Conservation (phyloP, 2,329 filamentous ascomycete species). For the Arthrobotrys megalospora region DNA sequence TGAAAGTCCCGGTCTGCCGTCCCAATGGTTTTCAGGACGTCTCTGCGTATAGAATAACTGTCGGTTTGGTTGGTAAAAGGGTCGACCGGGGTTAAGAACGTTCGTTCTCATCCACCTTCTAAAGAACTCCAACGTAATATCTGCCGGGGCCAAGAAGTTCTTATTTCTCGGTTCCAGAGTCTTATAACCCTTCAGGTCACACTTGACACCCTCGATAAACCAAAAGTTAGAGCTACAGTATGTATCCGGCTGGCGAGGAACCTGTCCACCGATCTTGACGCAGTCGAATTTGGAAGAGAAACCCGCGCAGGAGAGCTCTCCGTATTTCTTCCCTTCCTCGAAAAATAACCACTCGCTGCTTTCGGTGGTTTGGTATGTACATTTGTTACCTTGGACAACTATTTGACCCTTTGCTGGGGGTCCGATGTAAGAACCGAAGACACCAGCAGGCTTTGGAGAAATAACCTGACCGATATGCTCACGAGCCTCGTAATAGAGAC, state of each 20-base stretch:
- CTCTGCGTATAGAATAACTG: slow-evolving; percentile 47
- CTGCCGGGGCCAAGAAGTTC: slow-evolving; percentile 15
- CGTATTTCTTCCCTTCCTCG: slow-evolving; percentile 10
- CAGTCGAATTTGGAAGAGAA: slow-evolving; percentile 13
- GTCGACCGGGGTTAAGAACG: neutral
- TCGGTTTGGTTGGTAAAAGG: slow-evolving; percentile 32
- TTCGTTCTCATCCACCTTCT: slow-evolving; percentile 21
- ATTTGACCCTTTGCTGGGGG: slow-evolving; percentile 14
- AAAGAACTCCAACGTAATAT: slow-evolving; percentile 21
- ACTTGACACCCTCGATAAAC: slow-evolving; percentile 32
- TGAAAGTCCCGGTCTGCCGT: slow-evolving; percentile 34
- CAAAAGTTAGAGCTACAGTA: slow-evolving; percentile 7
- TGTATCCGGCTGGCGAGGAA: slow-evolving; percentile 16
- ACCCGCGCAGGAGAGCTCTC: slow-evolving; percentile 12
- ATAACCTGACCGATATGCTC: slow-evolving; percentile 1
- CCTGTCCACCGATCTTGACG: slow-evolving; percentile 27
- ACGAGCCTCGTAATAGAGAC: slow-evolving; percentile 4
- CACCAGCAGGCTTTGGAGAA: slow-evolving; percentile 10
- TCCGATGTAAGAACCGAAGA: slow-evolving; percentile 25
- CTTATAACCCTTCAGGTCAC: slow-evolving; percentile 22
- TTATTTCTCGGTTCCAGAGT: slow-evolving; percentile 33
- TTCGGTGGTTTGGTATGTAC: neutral
- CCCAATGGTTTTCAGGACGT: slow-evolving; percentile 23
- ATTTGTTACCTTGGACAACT: slow-evolving; percentile 12
- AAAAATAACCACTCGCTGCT: neutral